Base-by-base conservation (phyloP, 2,329 filamentous ascomycete genomes). In the Cercospora janseana region DNA sequence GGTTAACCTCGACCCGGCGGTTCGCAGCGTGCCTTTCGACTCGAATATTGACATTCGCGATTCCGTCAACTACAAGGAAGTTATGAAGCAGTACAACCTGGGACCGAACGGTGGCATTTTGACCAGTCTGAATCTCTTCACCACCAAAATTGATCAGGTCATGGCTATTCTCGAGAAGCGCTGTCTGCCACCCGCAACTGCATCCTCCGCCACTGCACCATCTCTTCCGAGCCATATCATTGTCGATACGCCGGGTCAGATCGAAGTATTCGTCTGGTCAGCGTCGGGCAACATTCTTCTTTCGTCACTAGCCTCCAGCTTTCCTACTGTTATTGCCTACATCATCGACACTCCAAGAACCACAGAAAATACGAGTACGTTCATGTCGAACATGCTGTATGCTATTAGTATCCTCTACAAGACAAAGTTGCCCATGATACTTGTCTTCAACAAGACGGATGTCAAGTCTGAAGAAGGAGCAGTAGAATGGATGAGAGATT, bases 361-460 rank as follows among this genome's bases (percentile, higher is more conserved):
- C 16, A 95, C 91, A 10, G 83, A 87, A 27, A 95, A 89, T 29
- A 97, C 93, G 0, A 91, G 87, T 56, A 98, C 93, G 0, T 98
- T 98, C 72, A 98, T 98, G 93, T 94, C 88, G 69, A 98, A 98
- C 73, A 98, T 98, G 93, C 83, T 98, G 34, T 98, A 98, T 70
- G 93, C 93, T 16, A 97, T 93, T 77, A 95, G 88, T 53, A 98
- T 98, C 58, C 80, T 98, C 12, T 98, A 98, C 80, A 97, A 97
- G 76, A 97, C 92, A 2, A 95, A 95, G 69, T 78, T 98, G 0
- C 93, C 93, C 18, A 98, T 98, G 93, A 94, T 98, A 46, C 75
- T 98, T 6, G 93, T 98, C 8, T 97, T 98, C 78, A 98, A 98
- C 77, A 98, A 98, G 75, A 96, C 91, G 0, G 93, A 98, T 64